phyloP scores from a whole-genome alignment of 495 filamentous ascomycete genomes.

The Penicillium nucicola region DNA sequence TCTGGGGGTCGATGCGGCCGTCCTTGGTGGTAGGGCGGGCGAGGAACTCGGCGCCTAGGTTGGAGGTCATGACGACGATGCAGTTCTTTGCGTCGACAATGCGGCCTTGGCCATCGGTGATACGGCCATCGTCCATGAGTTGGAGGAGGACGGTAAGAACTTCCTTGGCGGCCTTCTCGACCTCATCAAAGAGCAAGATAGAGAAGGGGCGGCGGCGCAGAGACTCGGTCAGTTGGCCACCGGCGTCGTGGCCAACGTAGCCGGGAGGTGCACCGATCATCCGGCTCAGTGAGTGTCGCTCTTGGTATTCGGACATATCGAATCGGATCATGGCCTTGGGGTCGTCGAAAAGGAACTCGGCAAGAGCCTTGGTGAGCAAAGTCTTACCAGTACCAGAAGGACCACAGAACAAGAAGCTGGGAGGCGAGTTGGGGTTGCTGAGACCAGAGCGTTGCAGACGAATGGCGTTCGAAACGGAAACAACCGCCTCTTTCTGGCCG shows the following conservation, averaged over 20 bases:
- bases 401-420: slow-evolving; percentile 97
- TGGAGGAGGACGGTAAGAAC: slow-evolving; percentile 94
- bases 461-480: slow-evolving; percentile 91
- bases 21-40: slow-evolving; percentile 69
- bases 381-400: slow-evolving; percentile 98
- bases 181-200: slow-evolving; percentile 95
- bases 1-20: slow-evolving; percentile 84
- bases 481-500: slow-evolving; percentile 93
- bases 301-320: slow-evolving; percentile 99
- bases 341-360: slow-evolving; percentile 98
- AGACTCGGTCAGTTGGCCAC: slow-evolving; percentile 91
- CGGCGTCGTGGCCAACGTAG: slow-evolving; percentile 94
- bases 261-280: slow-evolving; percentile 98
- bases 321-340: slow-evolving; percentile 97
- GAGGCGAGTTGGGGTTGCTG: slow-evolving; percentile 90
- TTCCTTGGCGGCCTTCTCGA: slow-evolving; percentile 98
- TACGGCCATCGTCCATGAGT: slow-evolving; percentile 98
- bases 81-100: slow-evolving; percentile 95
- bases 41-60: slow-evolving; percentile 93
- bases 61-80: slow-evolving; percentile 98
- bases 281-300: slow-evolving; percentile 90
- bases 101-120: slow-evolving; percentile 95
- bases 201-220: slow-evolving; percentile 94
- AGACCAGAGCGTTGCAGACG: slow-evolving; percentile 91
- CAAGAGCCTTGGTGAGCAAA: slow-evolving; percentile 89